Base-by-base conservation (phyloP, 2,329 filamentous ascomycete species). In the Sporothrix sp. region DNA sequence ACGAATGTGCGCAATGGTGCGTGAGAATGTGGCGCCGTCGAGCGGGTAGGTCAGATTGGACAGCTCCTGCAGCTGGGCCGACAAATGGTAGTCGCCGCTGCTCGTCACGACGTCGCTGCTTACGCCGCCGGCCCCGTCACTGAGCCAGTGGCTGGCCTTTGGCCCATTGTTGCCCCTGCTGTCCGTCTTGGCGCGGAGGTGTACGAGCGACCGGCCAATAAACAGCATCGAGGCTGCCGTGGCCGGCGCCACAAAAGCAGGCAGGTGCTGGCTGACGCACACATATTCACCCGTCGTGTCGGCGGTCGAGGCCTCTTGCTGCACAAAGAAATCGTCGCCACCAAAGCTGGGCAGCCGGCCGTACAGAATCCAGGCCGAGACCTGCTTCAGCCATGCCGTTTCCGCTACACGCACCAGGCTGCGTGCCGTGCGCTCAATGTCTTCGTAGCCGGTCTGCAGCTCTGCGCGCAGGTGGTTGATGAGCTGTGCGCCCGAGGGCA, bases 341-440 rank as follows among this genome's bases (percentile, higher is more conserved):
- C 87, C 88, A 62, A 87, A 82, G 13, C 75, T 76, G 0, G 91
- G 90, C 52, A 95, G 68, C 46, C 85, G 81, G 5, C 93, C 93
- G 64, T 95, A 94, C 13, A 97, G 68, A 8, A 97, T 75, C 91
- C 91, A 98, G 23, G 86, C 85, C 4, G 88, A 86, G 10, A 94
- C 75, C 62, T 95, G 89, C 64, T 88, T 86, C 61, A 97, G 71
- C 93, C 93, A 98, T 8, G 90, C 85, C 27, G 79, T 85, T 68
- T 98, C 91, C 0, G 89, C 90, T 20, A 87, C 75, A 13, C 72
- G 77, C n/a, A 87, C 76, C 32, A 97, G 70, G 52, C 83, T 79
- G 56, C 81, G 69, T 0, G 88, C 84, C 35, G 86, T 82, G 52
- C 81, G 78, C 62, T 91, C 87, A 50, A 98, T 81, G 61, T 96